Base-by-base conservation (phyloP, 352 stramenopile species). In the Phytophthora pluvialis region DNA sequence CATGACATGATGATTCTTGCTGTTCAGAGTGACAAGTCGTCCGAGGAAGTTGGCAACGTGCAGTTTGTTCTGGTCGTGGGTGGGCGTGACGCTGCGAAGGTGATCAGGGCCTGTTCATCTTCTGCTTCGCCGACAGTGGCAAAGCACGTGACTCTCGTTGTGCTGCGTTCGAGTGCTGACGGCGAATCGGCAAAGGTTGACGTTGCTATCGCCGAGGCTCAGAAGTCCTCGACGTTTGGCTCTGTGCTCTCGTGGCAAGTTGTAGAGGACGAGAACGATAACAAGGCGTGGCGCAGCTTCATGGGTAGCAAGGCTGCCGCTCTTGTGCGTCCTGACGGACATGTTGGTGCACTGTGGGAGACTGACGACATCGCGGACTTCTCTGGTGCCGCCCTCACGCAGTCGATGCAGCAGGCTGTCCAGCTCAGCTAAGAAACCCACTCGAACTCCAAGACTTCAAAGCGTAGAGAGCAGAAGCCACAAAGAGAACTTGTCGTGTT, bases 291-390 rank as follows among this genome's bases (percentile, higher is more conserved):
- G 83, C 16, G 26, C 2, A 62, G 60, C 39, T 94, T 94, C 42
- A 60, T 66, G 8, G 2, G 38, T 8, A 56, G 43, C 8, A 63
- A 78, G 13, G 46, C 51, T 2, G 86, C 81, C 26, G 73, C 78
- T 31, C 73, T 97, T 21, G 65, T 97, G 16, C 87, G 89, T 51
- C 89, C 89, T 9, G 89, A 97, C 60, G 86, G 87, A 31, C 87
- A 95, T 55, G 61, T 97, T 36, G 86, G 77, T n/a, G 72, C 56
- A 5, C 48, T 95, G 11, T 95, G 87, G 81, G 57, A 56, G 43
- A 18, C 45, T 7, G 49, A 73, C 15, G 57, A 75, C 18, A 45
- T 78, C 39, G 44, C 76, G 3, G 35, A 45, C 1, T 59, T 76
- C 6, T 58, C 54, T 40, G 31, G 16, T 25, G 48, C 25, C 5